Percentiles rank a stretch among this genome's conserved stretches.
phyloP scores from a whole-genome alignment of 2,329 filamentous ascomycete species.

The Fonsecaea erecta region DNA sequence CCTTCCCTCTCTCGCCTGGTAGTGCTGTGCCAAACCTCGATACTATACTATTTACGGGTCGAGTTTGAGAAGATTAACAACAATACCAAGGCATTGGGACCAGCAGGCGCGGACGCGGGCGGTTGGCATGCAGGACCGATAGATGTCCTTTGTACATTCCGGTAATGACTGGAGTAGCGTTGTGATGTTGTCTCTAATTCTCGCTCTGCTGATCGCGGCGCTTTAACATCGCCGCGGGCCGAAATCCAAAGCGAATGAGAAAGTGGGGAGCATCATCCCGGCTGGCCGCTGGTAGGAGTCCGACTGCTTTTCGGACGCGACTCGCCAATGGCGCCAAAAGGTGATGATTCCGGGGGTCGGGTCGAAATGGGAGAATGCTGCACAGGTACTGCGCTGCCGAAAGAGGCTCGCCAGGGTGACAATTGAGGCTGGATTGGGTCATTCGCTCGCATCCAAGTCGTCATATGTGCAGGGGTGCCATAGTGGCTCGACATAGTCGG shows the following conservation, averaged over 20 bases:
- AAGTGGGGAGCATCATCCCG: slow-evolving; percentile 38
- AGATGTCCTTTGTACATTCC: not conserved
- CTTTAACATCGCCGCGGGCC: not conserved
- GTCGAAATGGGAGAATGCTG: slow-evolving; percentile 14
- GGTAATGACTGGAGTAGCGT: not conserved
- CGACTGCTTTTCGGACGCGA: slow-evolving; percentile 30
- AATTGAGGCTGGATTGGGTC: slow-evolving; percentile 16
- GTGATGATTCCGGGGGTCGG: slow-evolving; percentile 28
- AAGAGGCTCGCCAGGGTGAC: slow-evolving; percentile 21
- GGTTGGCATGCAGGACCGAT: not conserved
- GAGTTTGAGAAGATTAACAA: not conserved
- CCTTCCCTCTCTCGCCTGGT: not conserved
- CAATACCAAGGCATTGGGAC: not conserved
- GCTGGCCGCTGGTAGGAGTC: slow-evolving; percentile 56
- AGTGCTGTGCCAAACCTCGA: not conserved
- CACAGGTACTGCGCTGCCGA: slow-evolving; percentile 6
- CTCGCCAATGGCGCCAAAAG: slow-evolving; percentile 50
- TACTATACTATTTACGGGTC: not conserved
- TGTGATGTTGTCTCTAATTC: not conserved
- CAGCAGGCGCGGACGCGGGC: not conserved
- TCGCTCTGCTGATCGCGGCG: not conserved
- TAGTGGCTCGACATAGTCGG: slow-evolving; percentile 25
- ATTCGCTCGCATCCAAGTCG: slow-evolving; percentile 14
- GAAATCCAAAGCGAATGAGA: not conserved
- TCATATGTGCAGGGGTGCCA: slow-evolving; percentile 15